Evolutionary conservation across 768 basidiomycete species (phyloP), one percentile per base, ranked within the genome.

Genomic region (Mycena crocata): DNA sequence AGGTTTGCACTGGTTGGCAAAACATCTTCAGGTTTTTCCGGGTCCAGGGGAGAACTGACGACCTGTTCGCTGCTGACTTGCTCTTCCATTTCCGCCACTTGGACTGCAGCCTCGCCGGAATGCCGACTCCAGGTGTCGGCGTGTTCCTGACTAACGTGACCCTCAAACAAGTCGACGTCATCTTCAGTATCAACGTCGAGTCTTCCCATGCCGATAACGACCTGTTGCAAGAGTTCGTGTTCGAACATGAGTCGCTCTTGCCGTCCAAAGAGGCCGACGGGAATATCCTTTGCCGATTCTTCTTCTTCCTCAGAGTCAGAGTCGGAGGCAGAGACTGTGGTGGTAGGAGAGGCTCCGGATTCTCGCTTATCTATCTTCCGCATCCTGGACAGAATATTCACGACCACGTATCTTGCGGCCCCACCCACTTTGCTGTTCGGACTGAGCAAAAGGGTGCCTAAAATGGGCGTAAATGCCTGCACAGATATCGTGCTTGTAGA

Each of bases 191-290:
- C 67, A 19, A 71, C 75, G 48, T 90, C 90, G 31, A 98, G 83
- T 24, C 89, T 83, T 12, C 94, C 94, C 84, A 98, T 93, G 32
- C 95, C 96, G 57, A 98, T 90, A 60, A 97, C 90, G 67, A 98
- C 90, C 37, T 94, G 93, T 59, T 92, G 86, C 9, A 97, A 75
- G 45, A 98, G 85, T 79, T 97, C 95, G 34, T 88, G 85, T 73
- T 93, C 90, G 68, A 98, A 88, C 75, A 93, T 78, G 7, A 80
- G 80, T 62, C 91, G 82, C 71, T 94, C 89, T 24, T 78, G 72
- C 42, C 57, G 73, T 7, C 85, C 85, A 75, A 93, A 90, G 1
- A 87, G 77, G 10, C 86, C 86, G 39, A 78, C 51, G 35, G 56
- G 34, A 61, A 77, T 72, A 50, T 66, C 30, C 10, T 75, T 73